Conservation (phyloP, 371 early-diverging fungal species). For the Syncephalastrum contaminatum region DNA sequence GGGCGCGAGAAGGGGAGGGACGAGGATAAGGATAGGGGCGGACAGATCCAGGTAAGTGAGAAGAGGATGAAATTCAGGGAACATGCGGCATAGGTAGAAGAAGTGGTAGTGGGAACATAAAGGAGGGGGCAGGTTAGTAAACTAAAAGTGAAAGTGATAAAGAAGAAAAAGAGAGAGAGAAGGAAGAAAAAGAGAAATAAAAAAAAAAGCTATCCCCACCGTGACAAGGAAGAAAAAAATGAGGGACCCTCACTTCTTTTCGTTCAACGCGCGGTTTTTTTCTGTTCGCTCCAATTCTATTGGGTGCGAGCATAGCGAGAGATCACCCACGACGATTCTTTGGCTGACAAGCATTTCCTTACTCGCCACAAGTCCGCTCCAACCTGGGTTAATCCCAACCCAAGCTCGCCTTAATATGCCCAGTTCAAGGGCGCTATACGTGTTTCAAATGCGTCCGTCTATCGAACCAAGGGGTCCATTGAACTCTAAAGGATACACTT, state of each 20-base stretch:
- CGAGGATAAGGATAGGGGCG: constrained; percentile 1
- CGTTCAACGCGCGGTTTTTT: constrained; percentile 4
- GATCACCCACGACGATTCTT: constrained; percentile 1
- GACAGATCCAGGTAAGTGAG: constrained; percentile 1
- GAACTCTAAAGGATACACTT: too few relatives aligned
- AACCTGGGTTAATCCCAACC: too few relatives aligned
- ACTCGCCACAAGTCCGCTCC: too few relatives aligned
- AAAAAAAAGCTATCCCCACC: neutral
- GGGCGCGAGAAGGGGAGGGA: constrained; percentile 7
- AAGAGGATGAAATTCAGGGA: constrained; percentile 1
- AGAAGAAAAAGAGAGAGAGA: constrained; percentile 5
- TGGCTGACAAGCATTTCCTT: neutral
- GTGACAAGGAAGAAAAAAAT: too few relatives aligned
- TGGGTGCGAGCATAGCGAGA: constrained; percentile 1
- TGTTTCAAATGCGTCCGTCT: too few relatives aligned
- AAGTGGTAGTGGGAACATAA: too few relatives aligned
- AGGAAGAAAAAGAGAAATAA: neutral
- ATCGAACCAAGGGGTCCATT: too few relatives aligned
- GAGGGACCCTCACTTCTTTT: constrained; percentile 1
- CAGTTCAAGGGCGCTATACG: too few relatives aligned
- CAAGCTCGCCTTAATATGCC: too few relatives aligned
- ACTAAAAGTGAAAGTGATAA: neutral
- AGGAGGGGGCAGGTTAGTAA: constrained; percentile 1
- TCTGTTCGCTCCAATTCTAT: constrained; percentile 1
- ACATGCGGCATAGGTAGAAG: too few relatives aligned